Base-by-base conservation (phyloP, 495 filamentous ascomycete species). In the Aeminium ludgeri region DNA sequence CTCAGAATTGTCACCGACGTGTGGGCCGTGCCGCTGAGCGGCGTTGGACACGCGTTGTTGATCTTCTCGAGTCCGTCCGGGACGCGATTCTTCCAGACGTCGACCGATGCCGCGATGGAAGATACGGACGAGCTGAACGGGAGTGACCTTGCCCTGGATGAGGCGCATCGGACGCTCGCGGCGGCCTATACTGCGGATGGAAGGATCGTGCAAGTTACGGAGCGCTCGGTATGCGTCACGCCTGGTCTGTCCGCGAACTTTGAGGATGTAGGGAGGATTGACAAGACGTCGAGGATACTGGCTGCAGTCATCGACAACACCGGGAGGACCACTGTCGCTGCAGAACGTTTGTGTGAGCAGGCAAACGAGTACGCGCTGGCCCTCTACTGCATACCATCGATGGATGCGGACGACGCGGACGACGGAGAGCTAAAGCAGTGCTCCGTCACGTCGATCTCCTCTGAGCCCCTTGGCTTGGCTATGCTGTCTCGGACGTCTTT, bases 201-300 rank as follows among this genome's bases (percentile, higher is more conserved):
- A 10, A 28, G 27, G 6, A 34, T 52, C 23, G 17, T 60, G 7
- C 59, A 60, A 34, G 46, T 59, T 11, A 58, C 57, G 4, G 37
- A 36, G 0, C 34, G 40, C 13, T 40, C 31, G 10, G 36, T 57
- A 0, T 30, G 23, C 30, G 20, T 43, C 6, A 35, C 47, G 4
- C 10, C 25, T 0, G 30, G 41, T 30, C n/a, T 37, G 17, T 19
- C 23, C 3, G 34, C 18, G 1, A 40, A 48, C 53, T 31, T 44
- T 41, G 25, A 50, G 37, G 31, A 38, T 32, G 28, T 28, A 20
- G 2, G 30, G 10, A n/a, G 19, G n/a, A 6, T 20, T 34, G 17
- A 20, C 4, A 31, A 10, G 1, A 32, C 12, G 10, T 12, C 15
- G 15, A 8, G 11, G 6, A 44, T 38, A 8, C 1, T 40, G 6